Evolutionary conservation across 2,329 filamentous ascomycete species (phyloP), one percentile per base, ranked within the genome.

Genomic region (Truncatella angustata): DNA sequence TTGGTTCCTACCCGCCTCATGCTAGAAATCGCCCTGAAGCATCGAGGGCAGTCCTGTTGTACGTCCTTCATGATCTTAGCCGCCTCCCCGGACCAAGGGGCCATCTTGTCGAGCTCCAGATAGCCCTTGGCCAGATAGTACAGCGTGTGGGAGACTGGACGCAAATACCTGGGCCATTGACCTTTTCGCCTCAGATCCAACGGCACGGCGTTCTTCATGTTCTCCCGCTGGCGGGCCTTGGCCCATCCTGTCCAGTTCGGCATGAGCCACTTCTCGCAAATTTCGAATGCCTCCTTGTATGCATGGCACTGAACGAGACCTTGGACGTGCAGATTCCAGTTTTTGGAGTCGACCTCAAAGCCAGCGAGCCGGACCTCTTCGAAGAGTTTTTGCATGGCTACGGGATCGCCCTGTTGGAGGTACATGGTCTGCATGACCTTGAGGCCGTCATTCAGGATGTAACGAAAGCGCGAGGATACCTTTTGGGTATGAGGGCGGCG

Each of bases 251-350:
- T 80, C 81, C 91, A 96, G 30, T 81, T 77, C 1, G 81, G 78
- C 81, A 96, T 95, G 51, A 97, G 84, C 54, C 84, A 82, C 23
- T 77, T 71, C 72, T 97, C 93, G 65, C 89, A 93, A 48, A 86
- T 71, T 20, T 73, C 65, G 70, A 94, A 96, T 34, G 91, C 91
- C 18, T 86, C 76, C 44, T 82, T 70, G 60, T 80, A 79, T 42
- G 79, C 76, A 42, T 79, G 77, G 50, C 84, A 75, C 12, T 76
- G 73, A 21, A 84, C 82, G 24, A 97, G 81, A 47, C 78, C 70
- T 60, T 87, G 82, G 51, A 96, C 79, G 57, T 89, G 85, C 47
- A 81, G 77, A 65, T 96, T 94, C 91, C 91, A 96, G 59, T 90
- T 91, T 60, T 79, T 80, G 65, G 82, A 86, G 63, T 90, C 86